These are phyloP conservation scores for Chrysosporium queenslandicum DNA, from an alignment of 2,329 filamentous ascomycete genomes.

Conservation along the genomic window DNA sequence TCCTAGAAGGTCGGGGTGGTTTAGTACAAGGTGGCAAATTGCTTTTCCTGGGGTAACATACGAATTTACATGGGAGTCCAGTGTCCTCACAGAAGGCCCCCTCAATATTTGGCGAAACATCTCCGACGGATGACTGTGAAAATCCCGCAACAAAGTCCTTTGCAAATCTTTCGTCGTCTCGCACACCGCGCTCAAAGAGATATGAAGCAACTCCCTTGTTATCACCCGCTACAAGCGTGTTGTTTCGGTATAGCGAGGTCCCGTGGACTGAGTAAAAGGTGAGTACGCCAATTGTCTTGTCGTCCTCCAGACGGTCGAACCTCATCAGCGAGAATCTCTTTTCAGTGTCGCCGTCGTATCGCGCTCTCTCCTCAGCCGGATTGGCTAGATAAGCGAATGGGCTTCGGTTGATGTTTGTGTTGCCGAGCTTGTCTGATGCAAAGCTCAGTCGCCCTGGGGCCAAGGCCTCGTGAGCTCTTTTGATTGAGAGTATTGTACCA, in stretches of 20 bases:
- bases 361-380: constrained; percentile 60
- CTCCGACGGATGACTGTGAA: constrained; percentile 81
- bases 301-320: constrained; percentile 63
- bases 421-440: constrained; percentile 57
- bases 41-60: constrained; percentile 10
- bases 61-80: constrained; percentile 40
- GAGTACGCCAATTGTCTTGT: constrained; percentile 67
- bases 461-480: constrained; percentile 65
- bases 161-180: constrained; percentile 45
- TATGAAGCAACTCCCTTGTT: constrained; percentile 91
- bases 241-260: constrained; percentile 83
- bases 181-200: constrained; percentile 64
- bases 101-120: constrained; percentile 78
- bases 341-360: constrained; percentile 57
- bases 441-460: constrained; percentile 60
- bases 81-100: constrained; percentile 86
- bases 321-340: constrained; percentile 71
- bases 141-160: constrained; percentile 78
- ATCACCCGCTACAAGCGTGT: constrained; percentile 83
- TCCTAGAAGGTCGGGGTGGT: constrained; percentile 40
- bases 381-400: constrained; percentile 82
- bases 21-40: neutral
- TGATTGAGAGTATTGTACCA: constrained; percentile 70
- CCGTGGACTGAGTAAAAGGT: constrained; percentile 92
- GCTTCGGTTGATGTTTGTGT: constrained; percentile 83